A percentile compares a stretch with the other conserved stretches of the same genome.
These are phyloP conservation scores for Oryza brachyantha DNA, from an alignment of 176 grass and related monocot species.

Conservation along the genomic window DNA sequence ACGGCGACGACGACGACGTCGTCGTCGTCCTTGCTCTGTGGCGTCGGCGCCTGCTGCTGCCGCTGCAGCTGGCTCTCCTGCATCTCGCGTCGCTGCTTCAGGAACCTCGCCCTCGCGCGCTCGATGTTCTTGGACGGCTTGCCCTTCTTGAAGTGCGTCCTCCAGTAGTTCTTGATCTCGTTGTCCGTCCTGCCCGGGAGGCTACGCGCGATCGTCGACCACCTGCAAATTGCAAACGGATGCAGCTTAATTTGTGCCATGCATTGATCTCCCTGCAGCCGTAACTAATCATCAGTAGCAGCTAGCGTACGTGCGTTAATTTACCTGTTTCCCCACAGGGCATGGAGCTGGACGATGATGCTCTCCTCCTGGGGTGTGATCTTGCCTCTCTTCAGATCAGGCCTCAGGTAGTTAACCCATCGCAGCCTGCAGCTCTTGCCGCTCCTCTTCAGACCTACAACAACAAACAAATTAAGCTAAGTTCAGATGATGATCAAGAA, in stretches of 20 bases:
- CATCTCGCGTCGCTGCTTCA: constrained; percentile 54
- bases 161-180: constrained; percentile 99
- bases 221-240: constrained; percentile 35
- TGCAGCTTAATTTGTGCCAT: background rate
- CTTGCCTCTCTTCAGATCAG: constrained; percentile 81
- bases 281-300: background rate
- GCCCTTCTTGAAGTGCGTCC: constrained; percentile 89
- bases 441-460: constrained; percentile 67
- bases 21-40: background rate
- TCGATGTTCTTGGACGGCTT: constrained; percentile 84
- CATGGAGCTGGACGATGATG: constrained; percentile 77
- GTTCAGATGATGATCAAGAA: background rate
- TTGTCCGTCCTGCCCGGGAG: constrained; percentile 96
- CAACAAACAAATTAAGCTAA: background rate
- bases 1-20: no score
- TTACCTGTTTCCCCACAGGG: constrained; percentile 89
- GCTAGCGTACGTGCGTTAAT: background rate
- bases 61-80: constrained; percentile 30
- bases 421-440: constrained; percentile 89
- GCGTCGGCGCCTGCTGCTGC: constrained; percentile 11
- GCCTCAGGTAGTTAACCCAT: constrained; percentile 90
- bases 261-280: background rate
- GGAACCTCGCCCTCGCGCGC: constrained; percentile 56
- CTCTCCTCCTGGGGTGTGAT: constrained; percentile 83
- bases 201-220: constrained; percentile 87